These are phyloP conservation scores for Omphalea diandra DNA, from an alignment of 441 rosid species.

Conservation along the genomic window DNA sequence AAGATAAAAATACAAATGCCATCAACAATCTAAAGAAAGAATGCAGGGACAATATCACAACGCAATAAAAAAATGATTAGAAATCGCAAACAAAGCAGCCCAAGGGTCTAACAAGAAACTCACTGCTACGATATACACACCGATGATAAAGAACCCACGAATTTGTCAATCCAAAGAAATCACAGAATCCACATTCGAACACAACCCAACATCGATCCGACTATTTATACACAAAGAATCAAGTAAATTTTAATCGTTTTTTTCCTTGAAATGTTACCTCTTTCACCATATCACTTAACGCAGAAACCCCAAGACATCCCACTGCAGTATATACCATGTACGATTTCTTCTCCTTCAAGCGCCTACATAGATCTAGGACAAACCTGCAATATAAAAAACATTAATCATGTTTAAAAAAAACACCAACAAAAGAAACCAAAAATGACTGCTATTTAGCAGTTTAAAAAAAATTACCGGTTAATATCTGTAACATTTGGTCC, in stretches of 20 bases:
- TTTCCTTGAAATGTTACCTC: no score
- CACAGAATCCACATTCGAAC: neutral
- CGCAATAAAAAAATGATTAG: neutral
- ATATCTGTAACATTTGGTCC: slow-evolving; percentile 50
- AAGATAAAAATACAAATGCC: neutral
- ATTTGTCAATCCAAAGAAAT: neutral
- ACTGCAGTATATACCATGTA: slow-evolving; percentile 89
- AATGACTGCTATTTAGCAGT: neutral
- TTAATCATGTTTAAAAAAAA: neutral
- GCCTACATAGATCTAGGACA: slow-evolving; percentile 71
- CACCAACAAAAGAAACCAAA: neutral
- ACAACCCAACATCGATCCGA: neutral
- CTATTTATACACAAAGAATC: neutral
- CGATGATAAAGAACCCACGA: slow-evolving; percentile 6
- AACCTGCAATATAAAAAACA: slow-evolving; percentile 44
- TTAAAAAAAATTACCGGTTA: slow-evolving; percentile 53
- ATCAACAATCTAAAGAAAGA: neutral
- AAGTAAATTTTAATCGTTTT: neutral
- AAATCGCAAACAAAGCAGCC: neutral
- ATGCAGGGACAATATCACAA: slow-evolving; percentile 1
- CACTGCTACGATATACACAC: no score
- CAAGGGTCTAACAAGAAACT: neutral
- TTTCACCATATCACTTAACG: slow-evolving; percentile 57
- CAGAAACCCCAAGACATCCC: slow-evolving; percentile 74
- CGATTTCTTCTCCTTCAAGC: slow-evolving; percentile 82